These are phyloP conservation scores for Gossypium schwendimanii DNA, from an alignment of 441 rosid genomes.

Conservation along the genomic window DNA sequence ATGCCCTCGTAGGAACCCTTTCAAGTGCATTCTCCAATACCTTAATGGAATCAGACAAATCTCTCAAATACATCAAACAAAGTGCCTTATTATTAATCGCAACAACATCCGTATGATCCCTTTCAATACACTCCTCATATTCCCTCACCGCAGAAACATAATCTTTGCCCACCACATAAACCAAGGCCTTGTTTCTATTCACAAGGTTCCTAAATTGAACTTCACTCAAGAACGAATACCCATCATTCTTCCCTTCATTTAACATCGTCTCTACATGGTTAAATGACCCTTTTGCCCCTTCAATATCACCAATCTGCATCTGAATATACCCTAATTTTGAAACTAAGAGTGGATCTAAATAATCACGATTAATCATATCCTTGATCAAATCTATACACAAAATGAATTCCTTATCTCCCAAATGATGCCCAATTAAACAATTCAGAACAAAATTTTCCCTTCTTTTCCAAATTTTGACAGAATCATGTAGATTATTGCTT, in stretches of 20 bases:
- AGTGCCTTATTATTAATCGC: conserved; percentile 78
- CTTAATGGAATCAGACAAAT: conserved; percentile 65
- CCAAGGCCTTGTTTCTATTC: conserved; percentile 70
- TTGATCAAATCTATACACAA: conserved; percentile 56
- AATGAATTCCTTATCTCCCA: conserved; percentile 57
- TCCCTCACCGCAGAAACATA: conserved; percentile 79
- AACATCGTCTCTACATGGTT: conserved; percentile 42
- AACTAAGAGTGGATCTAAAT: conserved; percentile 45
- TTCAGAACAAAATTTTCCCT: conserved; percentile 57
- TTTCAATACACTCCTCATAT: conserved; percentile 78
- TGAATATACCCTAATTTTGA: conserved; percentile 78
- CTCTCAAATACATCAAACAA: conserved; percentile 89
- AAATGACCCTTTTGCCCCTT: conserved; percentile 61
- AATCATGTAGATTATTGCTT: conserved; percentile 17
- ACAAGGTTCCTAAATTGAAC: conserved; percentile 62
- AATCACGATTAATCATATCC: conserved; percentile 33
- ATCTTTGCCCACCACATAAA: conserved; percentile 73
- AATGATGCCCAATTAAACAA: conserved; percentile 59
- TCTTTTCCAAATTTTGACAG: conserved; percentile 49
- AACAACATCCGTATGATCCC: conserved; percentile 58
- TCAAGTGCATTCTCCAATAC: conserved; percentile 77
- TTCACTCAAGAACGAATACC: conserved; percentile 24
- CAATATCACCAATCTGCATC: conserved; percentile 81
- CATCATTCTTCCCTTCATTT: conserved; percentile 30
- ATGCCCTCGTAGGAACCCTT: conserved; percentile 71